phyloP scores from a whole-genome alignment of 208 protist genomes.

The Trypanosoma platydactyli region DNA sequence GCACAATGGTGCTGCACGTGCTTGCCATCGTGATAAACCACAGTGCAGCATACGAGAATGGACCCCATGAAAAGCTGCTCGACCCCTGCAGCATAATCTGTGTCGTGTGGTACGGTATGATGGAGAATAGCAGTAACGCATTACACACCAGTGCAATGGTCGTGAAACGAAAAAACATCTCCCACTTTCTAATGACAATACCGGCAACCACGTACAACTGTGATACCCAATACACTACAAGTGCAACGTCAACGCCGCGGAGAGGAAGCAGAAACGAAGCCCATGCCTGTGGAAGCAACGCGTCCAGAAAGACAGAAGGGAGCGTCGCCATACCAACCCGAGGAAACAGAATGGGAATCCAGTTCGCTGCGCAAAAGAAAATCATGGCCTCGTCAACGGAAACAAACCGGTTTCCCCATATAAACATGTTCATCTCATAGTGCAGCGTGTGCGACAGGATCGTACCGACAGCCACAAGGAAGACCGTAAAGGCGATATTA shows the following conservation, averaged over 20 bases:
- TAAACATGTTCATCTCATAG: slow-evolving; percentile 80
- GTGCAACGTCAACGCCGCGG: slow-evolving; percentile 47
- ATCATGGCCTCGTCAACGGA: slow-evolving; percentile 92
- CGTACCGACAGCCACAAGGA: slow-evolving; percentile 67
- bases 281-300: slow-evolving; percentile 24
- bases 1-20: slow-evolving; percentile 73
- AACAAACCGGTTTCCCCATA: slow-evolving; percentile 85
- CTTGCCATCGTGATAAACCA: slow-evolving; percentile 80
- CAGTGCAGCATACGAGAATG: slow-evolving; percentile 76
- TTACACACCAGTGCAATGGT: slow-evolving; percentile 59
- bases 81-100: slow-evolving; percentile 31
- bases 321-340: slow-evolving; percentile 36
- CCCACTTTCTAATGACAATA: slow-evolving; percentile 39
- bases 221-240: slow-evolving; percentile 58
- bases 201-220: slow-evolving; percentile 61
- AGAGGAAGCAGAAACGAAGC: slow-evolving; percentile 21
- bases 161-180: slow-evolving; percentile 71
- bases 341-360: slow-evolving; percentile 66
- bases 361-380: slow-evolving; percentile 77
- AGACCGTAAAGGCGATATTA: slow-evolving; percentile 69
- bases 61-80: slow-evolving; percentile 51
- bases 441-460: slow-evolving; percentile 82
- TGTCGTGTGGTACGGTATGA: slow-evolving; percentile 52
- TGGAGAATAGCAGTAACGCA: slow-evolving; percentile 42
- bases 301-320: slow-evolving; percentile 27